phyloP scores from a whole-genome alignment of 805 yeast genomes.

The Saccharomyces kudriavzevii region DNA sequence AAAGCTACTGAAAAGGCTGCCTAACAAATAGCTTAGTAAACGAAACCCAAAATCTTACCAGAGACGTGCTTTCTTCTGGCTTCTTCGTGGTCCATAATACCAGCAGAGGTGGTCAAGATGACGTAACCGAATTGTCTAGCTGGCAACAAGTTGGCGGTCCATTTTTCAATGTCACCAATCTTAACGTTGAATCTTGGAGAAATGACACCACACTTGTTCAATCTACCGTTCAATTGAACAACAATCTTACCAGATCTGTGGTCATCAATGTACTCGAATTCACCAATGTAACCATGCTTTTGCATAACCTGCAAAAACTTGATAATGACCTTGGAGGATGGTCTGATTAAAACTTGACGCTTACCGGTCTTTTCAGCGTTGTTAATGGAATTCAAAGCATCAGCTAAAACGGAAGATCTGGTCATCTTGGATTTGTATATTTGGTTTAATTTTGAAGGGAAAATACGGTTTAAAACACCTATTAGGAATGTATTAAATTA shows the following conservation, averaged over 20 bases:
- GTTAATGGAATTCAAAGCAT: slow-evolving; percentile 96
- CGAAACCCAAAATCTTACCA: slow-evolving; percentile 97
- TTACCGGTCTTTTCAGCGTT: slow-evolving; percentile 99
- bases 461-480: not conserved
- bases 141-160: slow-evolving; percentile 97
- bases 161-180: slow-evolving; percentile 90
- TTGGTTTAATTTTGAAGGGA: not conserved
- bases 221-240: slow-evolving; percentile 93
- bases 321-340: slow-evolving; percentile 96
- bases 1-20: not conserved
- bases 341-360: slow-evolving; percentile 97
- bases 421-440: slow-evolving; percentile 53
- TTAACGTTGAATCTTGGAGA: slow-evolving; percentile 98
- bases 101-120: slow-evolving; percentile 97
- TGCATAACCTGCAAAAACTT: slow-evolving; percentile 95
- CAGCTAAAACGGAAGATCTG: slow-evolving; percentile 97
- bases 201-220: slow-evolving; percentile 98
- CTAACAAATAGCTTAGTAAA: slow-evolving; percentile 49
- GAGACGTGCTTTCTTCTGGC: slow-evolving; percentile 99
- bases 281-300: slow-evolving; percentile 98
- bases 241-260: slow-evolving; percentile 98
- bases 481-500: not conserved
- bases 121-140: slow-evolving; percentile 99
- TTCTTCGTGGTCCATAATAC: slow-evolving; percentile 99
- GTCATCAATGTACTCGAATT: slow-evolving; percentile 96